Base-by-base conservation (phyloP, 441 rosid species). In the Mallotus repandus region DNA sequence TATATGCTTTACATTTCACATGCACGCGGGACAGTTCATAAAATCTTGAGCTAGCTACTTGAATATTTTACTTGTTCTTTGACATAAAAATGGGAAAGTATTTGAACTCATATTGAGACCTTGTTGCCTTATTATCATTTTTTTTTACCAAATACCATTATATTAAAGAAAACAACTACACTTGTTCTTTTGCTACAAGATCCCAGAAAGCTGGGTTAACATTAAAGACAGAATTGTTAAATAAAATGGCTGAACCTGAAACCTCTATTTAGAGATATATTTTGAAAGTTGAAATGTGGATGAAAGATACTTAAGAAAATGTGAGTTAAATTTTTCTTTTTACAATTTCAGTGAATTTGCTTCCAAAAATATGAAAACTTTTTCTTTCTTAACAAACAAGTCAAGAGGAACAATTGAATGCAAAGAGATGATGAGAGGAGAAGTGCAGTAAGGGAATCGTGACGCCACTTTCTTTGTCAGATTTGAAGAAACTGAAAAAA, bases 401-500 rank as follows among this genome's bases (percentile, higher is more conserved):
- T 11, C 18, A 19, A 25, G 0, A 50, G 19, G n/a, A 15, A 10
- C 10, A 14, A 5, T 67, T 66, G 57, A 66, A 66, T 21, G 41
- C n/a, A 9, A 25, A 58, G 18, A 46, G 65, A 58, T 25, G 49
- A 70, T 70, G 65, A 46, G 46, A 58, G 50, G 45, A 43, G 41
- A 63, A 73, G 73, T 64, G 77, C 55, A 66, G 66, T 25, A 75
- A 76, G 50, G 50, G 73, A 80, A 79, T 71, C 73, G 66, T 82
- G 89, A 74, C 83, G 73, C 74, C 73, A 79, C 79, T 82, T 72
- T 79, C 75, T 76, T 65, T 80, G 82, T 84, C 84, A 80, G 87
- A 48, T 66, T 65, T 67, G 74, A 82, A 79, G 84, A 70, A 64
- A 83, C 77, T 78, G 77, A 73, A 80, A 32, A 81, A 87, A 85